Conservation (phyloP, 139 green algal genomes). For the Tetratostichococcus sp. region DNA sequence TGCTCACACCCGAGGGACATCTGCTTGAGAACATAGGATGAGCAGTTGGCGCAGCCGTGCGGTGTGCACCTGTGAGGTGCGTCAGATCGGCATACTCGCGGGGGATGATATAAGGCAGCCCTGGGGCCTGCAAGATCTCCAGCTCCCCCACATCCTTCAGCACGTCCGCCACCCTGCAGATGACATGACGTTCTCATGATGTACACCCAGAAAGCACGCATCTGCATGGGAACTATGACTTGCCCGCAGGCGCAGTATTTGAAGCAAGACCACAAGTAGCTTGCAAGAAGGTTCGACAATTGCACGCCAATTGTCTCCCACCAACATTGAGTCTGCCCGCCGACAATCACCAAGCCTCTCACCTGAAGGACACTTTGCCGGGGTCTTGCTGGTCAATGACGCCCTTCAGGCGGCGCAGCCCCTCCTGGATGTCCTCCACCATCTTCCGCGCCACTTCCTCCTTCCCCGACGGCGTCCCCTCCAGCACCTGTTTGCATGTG, state of each 20-base stretch:
- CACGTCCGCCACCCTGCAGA: conserved; percentile 29
- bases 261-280: no score
- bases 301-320: no score
- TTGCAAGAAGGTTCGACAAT: no score
- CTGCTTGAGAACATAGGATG: no score
- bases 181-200: conserved; percentile 9
- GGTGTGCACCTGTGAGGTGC: conserved; percentile 38
- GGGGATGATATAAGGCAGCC: conserved; percentile 56
- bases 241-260: no score
- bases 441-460: conserved; percentile 10
- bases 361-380: conserved; percentile 19
- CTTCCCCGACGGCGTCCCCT: conserved; percentile 28
- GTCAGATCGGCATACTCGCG: conserved; percentile 42
- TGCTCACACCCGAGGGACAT: no score
- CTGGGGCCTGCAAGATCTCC: conserved; percentile 76
- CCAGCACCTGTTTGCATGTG: conserved; percentile 28
- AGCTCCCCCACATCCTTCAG: conserved; percentile 59
- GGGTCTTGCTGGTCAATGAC: conserved; percentile 34
- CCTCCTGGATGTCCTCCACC: conserved; percentile 15
- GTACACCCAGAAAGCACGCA: no score
- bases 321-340: no score
- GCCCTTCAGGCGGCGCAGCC: conserved; percentile 19
- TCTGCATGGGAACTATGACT: no score
- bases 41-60: neutral
- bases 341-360: no score